These are phyloP conservation scores for Scenedesmus sp. DNA, from an alignment of 163 green algal genomes.

Conservation along the genomic window DNA sequence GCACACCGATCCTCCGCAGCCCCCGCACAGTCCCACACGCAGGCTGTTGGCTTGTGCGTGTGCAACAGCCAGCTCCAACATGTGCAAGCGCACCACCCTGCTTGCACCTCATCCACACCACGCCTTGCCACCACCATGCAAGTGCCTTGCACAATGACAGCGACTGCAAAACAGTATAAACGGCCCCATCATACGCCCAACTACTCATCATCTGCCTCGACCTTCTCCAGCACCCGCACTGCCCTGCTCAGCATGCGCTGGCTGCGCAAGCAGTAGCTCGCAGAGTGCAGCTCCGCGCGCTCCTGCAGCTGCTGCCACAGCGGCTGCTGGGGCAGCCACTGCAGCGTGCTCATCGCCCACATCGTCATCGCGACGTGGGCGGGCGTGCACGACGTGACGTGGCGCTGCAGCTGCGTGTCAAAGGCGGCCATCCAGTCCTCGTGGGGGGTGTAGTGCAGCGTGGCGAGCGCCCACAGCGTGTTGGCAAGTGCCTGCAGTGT, in stretches of 20 bases:
- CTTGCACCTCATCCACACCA: neutral
- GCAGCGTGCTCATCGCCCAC: constrained; percentile 38
- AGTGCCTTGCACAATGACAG: too few species aligned
- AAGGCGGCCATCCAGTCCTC: constrained; percentile 39
- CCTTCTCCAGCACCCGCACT: constrained; percentile 23
- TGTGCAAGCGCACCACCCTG: neutral
- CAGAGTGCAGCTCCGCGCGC: constrained; percentile 35
- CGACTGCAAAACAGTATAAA: too few species aligned
- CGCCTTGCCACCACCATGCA: too few species aligned
- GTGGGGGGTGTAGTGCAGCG: constrained; percentile 35
- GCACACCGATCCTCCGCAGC: too few species aligned
- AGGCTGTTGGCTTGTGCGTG: neutral
- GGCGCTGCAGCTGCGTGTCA: constrained; percentile 12
- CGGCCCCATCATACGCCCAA: too few species aligned
- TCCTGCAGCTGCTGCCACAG: constrained; percentile 53
- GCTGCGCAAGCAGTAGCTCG: constrained; percentile 49
- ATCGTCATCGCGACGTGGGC: constrained; percentile 41
- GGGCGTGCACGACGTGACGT: constrained; percentile 34
- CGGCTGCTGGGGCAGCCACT: constrained; percentile 42
- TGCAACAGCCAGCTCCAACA: neutral
- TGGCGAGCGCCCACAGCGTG: constrained; percentile 60
- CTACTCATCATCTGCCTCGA: constrained; percentile 17
- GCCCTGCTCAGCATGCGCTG: constrained; percentile 38
- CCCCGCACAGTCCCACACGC: too few species aligned
- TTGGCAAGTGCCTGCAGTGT: constrained; percentile 53